Evolutionary conservation across 352 stramenopile species (phyloP).

Genomic region (Globisporangium viniferum): DNA sequence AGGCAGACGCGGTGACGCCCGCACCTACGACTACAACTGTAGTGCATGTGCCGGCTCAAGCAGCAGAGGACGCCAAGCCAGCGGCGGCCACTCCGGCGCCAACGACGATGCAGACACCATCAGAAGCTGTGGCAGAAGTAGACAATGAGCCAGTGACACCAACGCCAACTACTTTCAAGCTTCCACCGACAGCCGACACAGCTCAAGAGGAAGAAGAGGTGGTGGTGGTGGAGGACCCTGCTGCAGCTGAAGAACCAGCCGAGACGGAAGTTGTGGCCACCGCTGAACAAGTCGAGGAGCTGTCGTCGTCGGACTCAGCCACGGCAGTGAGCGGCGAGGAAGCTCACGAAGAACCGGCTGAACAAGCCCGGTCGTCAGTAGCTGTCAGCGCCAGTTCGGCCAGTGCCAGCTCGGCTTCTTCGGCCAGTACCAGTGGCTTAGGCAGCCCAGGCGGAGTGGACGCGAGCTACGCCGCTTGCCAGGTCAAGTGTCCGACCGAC

Average conservation of each 20-base stretch:
- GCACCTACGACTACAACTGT: neutral
- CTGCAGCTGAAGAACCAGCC: neutral
- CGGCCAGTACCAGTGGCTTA: neutral
- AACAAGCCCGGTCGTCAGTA: neutral
- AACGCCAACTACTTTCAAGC: neutral
- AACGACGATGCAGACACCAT: neutral
- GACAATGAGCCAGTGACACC: neutral
- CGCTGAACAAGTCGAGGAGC: neutral
- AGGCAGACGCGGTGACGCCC: neutral
- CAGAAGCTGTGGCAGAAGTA: neutral
- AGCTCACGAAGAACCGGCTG: neutral
- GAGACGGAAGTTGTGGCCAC: neutral
- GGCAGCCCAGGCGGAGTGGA: neutral
- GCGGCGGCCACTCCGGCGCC: slow-evolving; percentile 2
- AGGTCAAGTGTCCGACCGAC: slow-evolving; percentile 12
- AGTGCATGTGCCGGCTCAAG: neutral
- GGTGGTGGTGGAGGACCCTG: too few species aligned
- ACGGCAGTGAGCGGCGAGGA: neutral
- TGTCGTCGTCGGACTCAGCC: neutral
- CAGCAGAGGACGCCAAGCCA: neutral
- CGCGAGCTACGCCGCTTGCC: neutral
- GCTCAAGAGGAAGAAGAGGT: too few species aligned
- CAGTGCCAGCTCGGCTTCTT: too few species aligned
- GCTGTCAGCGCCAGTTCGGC: neutral
- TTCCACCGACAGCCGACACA: neutral